Base-by-base conservation (phyloP, 768 basidiomycete genomes). In the Boletus subparvulus region DNA sequence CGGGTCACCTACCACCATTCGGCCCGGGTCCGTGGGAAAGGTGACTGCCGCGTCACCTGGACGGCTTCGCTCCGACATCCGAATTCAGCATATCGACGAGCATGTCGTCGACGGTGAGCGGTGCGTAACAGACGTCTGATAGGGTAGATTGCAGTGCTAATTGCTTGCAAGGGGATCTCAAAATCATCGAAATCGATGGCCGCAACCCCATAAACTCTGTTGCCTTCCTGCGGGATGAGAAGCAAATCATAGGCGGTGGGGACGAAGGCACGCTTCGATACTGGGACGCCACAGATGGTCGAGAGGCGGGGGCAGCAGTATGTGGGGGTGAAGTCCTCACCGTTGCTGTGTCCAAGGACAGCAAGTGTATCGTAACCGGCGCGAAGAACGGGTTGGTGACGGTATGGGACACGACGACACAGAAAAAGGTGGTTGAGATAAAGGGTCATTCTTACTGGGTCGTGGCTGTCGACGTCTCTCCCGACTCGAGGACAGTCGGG, bases 361-460 rank as follows among this genome's bases (percentile, higher is more conserved):
- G 61, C 33, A 55, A 42, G 21, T 37, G 6, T 33, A 30, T 61
- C 44, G 61, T 61, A 12, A 60, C 54, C 14, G 61, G 61, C n/a
- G 45, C 54, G 2, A 60, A 60, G 37, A 60, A 41, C 44, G 60
- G 60, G 24, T 28, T 47, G 46, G 58, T 61, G 13, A 50, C 39
- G 1, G 54, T 61, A 14, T 56, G 61, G 61, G 54, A 61, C 28
- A 28, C 50, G 19, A 24, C 39, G 13, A 56, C 58, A 2, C 47
- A n/a, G 21, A n/a, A 43, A 37, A 55, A 42, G 30, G 39, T 50
- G 35, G 21, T 47, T 10, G 61, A 61, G 12, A 52, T 61, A 40
- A 60, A 50, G 28, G 61, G 35, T 3, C 54, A 61, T 42, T 46
- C 54, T 19, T 47, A 53, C 48, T 60, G 54, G 55, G 61, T 61